These are phyloP conservation scores for Rhodotorula diobovata DNA, from an alignment of 768 basidiomycete genomes.

Conservation along the genomic window DNA sequence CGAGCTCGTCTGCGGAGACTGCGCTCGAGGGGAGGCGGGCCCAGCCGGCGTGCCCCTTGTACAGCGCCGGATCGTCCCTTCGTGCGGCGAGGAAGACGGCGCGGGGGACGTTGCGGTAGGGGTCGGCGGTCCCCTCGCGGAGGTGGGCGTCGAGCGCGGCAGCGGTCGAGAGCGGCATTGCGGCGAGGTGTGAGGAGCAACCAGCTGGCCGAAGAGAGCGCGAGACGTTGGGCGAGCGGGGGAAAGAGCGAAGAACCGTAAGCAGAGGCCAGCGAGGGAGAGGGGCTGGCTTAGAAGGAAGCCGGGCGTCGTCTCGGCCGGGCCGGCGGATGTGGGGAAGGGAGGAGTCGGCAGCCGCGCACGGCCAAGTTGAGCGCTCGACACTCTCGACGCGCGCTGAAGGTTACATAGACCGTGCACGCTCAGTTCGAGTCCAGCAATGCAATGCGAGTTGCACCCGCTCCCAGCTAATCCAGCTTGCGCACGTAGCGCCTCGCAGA, in stretches of 20 bases:
- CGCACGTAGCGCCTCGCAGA: conserved; percentile 2
- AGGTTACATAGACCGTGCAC: no score
- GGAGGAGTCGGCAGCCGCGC: no score
- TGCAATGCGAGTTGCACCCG: no score
- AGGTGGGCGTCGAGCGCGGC: not conserved
- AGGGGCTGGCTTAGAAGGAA: no score
- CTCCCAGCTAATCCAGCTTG: not conserved
- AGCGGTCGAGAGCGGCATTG: not conserved
- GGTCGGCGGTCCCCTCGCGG: not conserved
- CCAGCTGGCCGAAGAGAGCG: not conserved
- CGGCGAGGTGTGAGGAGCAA: not conserved
- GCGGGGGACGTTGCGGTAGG: not conserved
- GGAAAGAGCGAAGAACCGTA: not conserved
- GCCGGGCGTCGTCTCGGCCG: no score
- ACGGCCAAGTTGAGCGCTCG: no score
- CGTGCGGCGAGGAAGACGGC: not conserved
- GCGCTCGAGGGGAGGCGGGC: not conserved
- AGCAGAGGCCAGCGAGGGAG: no score
- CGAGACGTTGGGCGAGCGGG: no score
- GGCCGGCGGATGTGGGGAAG: no score
- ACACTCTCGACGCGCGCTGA: no score
- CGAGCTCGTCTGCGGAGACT: not conserved
- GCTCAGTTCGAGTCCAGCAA: no score
- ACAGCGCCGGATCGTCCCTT: not conserved
- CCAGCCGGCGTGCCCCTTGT: not conserved